Percentiles rank a stretch among this genome's conserved stretches.
phyloP scores from a whole-genome alignment of 495 filamentous ascomycete genomes.

The Trichoderma parareesei region DNA sequence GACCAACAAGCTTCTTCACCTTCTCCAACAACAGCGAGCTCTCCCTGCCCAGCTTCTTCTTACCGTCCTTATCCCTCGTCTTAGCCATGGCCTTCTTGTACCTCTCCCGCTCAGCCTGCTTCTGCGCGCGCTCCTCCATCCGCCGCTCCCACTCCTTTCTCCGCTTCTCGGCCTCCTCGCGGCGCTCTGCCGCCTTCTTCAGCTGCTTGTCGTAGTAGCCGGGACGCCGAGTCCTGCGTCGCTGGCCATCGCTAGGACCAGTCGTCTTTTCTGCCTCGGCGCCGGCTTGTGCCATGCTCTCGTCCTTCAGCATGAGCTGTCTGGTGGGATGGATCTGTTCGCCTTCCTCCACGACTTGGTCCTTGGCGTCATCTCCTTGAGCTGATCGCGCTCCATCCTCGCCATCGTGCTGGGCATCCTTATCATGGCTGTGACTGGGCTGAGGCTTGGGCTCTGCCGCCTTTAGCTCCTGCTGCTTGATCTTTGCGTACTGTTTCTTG shows the following conservation, averaged over 20 bases:
- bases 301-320: slow-evolving; percentile 45
- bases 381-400: slow-evolving; percentile 11
- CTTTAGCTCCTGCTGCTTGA: slow-evolving; percentile 46
- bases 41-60: slow-evolving; percentile 77
- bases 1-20: slow-evolving; percentile 62
- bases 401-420: background rate
- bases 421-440: background rate
- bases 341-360: slow-evolving; percentile 14
- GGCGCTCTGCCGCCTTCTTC: slow-evolving; percentile 57
- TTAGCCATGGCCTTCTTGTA: slow-evolving; percentile 65
- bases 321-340: slow-evolving; percentile 57
- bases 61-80: slow-evolving; percentile 65
- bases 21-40: slow-evolving; percentile 74
- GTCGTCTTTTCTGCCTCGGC: slow-evolving; percentile 11
- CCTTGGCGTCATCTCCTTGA: background rate
- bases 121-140: slow-evolving; percentile 42
- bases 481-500: slow-evolving; percentile 86
- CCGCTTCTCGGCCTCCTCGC: slow-evolving; percentile 55
- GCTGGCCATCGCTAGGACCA: slow-evolving; percentile 17
- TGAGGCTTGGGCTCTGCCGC: slow-evolving; percentile 14
- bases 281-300: slow-evolving; percentile 18
- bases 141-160: slow-evolving; percentile 48
- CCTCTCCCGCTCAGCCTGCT: slow-evolving; percentile 52
- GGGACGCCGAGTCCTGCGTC: slow-evolving; percentile 43
- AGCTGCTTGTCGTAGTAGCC: slow-evolving; percentile 71